Percentiles rank a stretch among this genome's conserved stretches.
Evolutionary conservation across 1,284 basidiomycete species (phyloP).

Genomic region (Mycena citricolor): DNA sequence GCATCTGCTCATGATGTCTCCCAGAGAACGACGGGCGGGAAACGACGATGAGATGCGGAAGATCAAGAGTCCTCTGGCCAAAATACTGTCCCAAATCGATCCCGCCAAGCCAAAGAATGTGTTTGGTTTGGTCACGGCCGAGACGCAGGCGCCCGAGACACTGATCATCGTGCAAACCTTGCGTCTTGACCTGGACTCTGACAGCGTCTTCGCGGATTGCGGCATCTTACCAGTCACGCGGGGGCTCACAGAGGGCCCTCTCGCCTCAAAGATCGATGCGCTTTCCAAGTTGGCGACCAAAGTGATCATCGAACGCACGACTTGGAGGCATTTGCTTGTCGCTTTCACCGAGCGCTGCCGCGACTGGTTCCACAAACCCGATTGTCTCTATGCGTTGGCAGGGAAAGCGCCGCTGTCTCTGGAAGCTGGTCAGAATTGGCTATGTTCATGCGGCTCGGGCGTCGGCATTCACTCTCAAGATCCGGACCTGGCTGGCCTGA

Average conservation of each 20-base stretch:
- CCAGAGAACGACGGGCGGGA: too few relatives aligned
- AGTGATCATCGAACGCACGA: slow-evolving; percentile 32
- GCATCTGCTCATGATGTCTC: too few relatives aligned
- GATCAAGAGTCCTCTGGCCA: too few relatives aligned
- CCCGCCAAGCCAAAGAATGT: too few relatives aligned
- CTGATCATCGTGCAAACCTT: too few relatives aligned
- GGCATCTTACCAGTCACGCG: slow-evolving; percentile 41
- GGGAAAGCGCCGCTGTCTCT: slow-evolving; percentile 34
- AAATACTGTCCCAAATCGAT: too few relatives aligned
- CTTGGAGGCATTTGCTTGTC: slow-evolving; percentile 50
- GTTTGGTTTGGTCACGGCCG: too few relatives aligned
- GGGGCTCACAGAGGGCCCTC: slow-evolving; percentile 21
- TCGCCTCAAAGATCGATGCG: not conserved
- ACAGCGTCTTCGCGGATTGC: slow-evolving; percentile 46
- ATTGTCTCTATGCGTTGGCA: slow-evolving; percentile 39
- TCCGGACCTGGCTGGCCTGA: slow-evolving; percentile 34
- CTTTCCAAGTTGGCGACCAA: slow-evolving; percentile 3
- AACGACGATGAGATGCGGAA: too few relatives aligned
- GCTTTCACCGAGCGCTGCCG: slow-evolving; percentile 51
- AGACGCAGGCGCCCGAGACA: too few relatives aligned
- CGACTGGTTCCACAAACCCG: slow-evolving; percentile 44
- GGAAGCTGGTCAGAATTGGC: slow-evolving; percentile 33
- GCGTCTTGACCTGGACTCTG: slow-evolving; percentile 43
- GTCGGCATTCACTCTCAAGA: slow-evolving; percentile 32
- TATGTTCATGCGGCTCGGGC: slow-evolving; percentile 52